These are phyloP conservation scores for Calocybe gangraenosa DNA, from an alignment of 768 basidiomycete genomes.

Conservation along the genomic window DNA sequence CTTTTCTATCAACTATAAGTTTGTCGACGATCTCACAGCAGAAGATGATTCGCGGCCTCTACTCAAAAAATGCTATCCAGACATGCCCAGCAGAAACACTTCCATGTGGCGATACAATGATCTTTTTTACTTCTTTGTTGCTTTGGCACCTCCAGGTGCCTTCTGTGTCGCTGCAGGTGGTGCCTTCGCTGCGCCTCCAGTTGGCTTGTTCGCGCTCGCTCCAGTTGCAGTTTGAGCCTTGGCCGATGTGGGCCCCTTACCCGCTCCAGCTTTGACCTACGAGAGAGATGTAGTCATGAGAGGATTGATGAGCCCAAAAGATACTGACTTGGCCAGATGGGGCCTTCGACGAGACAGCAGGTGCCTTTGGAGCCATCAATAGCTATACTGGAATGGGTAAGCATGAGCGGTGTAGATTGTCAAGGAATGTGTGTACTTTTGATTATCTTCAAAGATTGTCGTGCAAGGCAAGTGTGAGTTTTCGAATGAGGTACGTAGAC, in stretches of 20 bases:
- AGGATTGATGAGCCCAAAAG: neutral
- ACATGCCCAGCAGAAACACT: no score
- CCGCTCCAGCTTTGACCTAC: slow-evolving; percentile 9
- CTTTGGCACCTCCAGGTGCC: slow-evolving; percentile 1
- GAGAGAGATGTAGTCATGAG: neutral
- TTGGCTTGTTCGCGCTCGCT: slow-evolving; percentile 4
- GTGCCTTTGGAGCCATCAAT: slow-evolving; percentile 8
- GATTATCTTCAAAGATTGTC: neutral
- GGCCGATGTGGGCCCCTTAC: slow-evolving; percentile 5
- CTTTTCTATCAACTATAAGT: no score
- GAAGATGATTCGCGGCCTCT: no score
- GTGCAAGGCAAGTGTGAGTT: neutral
- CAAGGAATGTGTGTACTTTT: neutral
- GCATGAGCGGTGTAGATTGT: neutral
- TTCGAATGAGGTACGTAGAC: neutral
- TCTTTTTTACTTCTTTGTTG: slow-evolving; percentile 3
- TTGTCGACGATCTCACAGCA: no score
- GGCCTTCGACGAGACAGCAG: slow-evolving; percentile 6
- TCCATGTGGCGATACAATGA: no score
- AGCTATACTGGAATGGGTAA: neutral
- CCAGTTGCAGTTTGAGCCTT: slow-evolving; percentile 5
- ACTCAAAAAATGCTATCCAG: no score
- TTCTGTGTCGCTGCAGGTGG: slow-evolving; percentile 1
- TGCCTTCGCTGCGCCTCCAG: slow-evolving; percentile 6
- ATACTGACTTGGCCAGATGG: slow-evolving; percentile 6